phyloP scores from a whole-genome alignment of 2,329 filamentous ascomycete species.

The Blastomyces parvus region DNA sequence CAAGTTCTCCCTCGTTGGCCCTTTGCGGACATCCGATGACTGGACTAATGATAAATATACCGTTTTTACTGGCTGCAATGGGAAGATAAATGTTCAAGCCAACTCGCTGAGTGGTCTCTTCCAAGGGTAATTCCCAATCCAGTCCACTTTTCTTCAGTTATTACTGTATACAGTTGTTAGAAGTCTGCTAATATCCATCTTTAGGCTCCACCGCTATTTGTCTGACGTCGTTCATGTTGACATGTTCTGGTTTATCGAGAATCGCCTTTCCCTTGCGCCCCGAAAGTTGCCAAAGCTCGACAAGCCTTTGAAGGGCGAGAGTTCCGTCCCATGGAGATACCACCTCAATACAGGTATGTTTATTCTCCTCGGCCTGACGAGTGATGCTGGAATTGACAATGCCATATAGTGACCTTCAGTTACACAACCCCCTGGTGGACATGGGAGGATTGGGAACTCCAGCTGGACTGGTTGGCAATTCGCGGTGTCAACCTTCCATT shows the following conservation, averaged over 20 bases:
- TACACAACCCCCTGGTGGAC: constrained; percentile 44
- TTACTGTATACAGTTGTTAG: background rate
- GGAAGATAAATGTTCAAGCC: constrained; percentile 27
- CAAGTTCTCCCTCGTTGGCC: constrained; percentile 17
- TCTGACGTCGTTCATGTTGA: background rate
- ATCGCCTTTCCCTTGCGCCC: background rate
- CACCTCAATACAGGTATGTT: background rate
- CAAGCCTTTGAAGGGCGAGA: background rate
- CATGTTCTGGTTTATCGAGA: background rate
- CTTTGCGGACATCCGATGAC: constrained; percentile 5
- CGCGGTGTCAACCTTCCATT: constrained; percentile 45
- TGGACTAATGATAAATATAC: constrained; percentile 18
- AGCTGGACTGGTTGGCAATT: constrained; percentile 46
- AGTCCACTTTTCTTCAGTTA: background rate
- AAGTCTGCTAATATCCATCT: background rate
- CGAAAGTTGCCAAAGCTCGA: background rate
- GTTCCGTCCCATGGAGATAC: background rate
- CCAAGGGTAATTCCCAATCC: constrained; percentile 24
- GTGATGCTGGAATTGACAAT: constrained; percentile 29
- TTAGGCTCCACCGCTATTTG: background rate
- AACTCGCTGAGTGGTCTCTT: constrained; percentile 28
- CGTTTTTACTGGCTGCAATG: constrained; percentile 17
- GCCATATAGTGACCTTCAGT: constrained; percentile 44
- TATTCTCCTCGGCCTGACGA: background rate
- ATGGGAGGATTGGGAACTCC: constrained; percentile 46